Percentiles rank a stretch among this genome's conserved stretches.
phyloP scores from a whole-genome alignment of 192 early-diverging fungal species.

The Backusella tuberculispora region DNA sequence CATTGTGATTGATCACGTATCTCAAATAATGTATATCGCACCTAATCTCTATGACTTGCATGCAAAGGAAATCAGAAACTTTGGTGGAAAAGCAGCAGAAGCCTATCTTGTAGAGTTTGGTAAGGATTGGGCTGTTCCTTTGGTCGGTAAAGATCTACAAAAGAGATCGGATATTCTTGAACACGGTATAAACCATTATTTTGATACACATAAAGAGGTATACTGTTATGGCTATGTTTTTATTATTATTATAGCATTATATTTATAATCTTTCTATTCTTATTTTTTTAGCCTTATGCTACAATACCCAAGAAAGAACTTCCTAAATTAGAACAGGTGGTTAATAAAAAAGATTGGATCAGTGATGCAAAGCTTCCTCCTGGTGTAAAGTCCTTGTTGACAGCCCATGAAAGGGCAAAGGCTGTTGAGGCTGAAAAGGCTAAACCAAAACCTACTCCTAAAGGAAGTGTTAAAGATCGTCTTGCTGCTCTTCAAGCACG shows the following conservation, averaged over 20 bases:
- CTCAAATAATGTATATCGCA: slow-evolving; percentile 19
- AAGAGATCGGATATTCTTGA: slow-evolving; percentile 13
- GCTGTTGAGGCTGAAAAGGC: neutral
- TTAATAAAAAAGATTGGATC: slow-evolving; percentile 18
- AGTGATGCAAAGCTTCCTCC: slow-evolving; percentile 19
- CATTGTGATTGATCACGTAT: slow-evolving; percentile 7
- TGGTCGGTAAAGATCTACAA: slow-evolving; percentile 20
- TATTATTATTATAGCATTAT: neutral
- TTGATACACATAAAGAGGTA: slow-evolving; percentile 17
- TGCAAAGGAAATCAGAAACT: slow-evolving; percentile 19
- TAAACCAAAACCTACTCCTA: neutral
- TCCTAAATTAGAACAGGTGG: slow-evolving; percentile 10
- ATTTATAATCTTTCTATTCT: neutral
- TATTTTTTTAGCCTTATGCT: slow-evolving; percentile 13
- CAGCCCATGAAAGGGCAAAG: slow-evolving; percentile 10
- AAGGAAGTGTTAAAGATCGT: slow-evolving; percentile 21
- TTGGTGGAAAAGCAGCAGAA: slow-evolving; percentile 20
- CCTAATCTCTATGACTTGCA: slow-evolving; percentile 5
- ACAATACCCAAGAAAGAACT: slow-evolving; percentile 18
- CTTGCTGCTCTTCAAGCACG: slow-evolving; percentile 24
- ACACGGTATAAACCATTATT: neutral
- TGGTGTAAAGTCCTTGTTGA: slow-evolving; percentile 14
- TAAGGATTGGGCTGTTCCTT: neutral
- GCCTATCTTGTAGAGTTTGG: slow-evolving; percentile 19
- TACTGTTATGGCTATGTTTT: neutral